phyloP scores from a whole-genome alignment of 1,284 basidiomycete genomes.

The Marasmius sp. region DNA sequence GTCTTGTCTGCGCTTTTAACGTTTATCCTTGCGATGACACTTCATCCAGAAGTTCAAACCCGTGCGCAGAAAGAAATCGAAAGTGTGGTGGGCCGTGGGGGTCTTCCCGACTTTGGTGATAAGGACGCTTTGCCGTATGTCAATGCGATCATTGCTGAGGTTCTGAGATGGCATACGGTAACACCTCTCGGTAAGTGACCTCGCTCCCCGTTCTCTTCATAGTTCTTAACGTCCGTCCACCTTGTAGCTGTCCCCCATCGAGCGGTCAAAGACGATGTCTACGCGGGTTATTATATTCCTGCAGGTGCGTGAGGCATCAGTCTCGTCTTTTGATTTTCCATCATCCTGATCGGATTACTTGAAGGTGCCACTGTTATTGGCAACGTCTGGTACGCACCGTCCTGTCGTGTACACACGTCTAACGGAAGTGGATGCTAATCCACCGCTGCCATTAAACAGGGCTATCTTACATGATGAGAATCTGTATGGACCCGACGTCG shows the following conservation, averaged over 20 bases:
- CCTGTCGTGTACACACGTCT: neutral
- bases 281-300: neutral
- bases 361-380: neutral
- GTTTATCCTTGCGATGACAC: slow-evolving; percentile 27
- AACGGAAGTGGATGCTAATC: neutral
- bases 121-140: slow-evolving; percentile 29
- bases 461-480: neutral
- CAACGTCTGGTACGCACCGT: neutral
- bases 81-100: slow-evolving; percentile 26
- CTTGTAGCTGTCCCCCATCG: neutral
- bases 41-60: slow-evolving; percentile 25
- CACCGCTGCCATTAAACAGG: neutral
- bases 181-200: neutral
- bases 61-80: slow-evolving; percentile 34
- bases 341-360: no score
- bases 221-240: neutral
- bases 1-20: slow-evolving; percentile 21
- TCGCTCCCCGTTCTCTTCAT: neutral
- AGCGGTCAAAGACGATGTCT: neutral
- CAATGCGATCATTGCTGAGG: slow-evolving; percentile 22
- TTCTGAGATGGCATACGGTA: slow-evolving; percentile 1
- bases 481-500: neutral
- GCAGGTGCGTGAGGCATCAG: neutral
- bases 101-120: slow-evolving; percentile 36
- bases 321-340: neutral